These are phyloP conservation scores for Candida sp. DNA, from an alignment of 1,139 yeast genomes.

Conservation along the genomic window DNA sequence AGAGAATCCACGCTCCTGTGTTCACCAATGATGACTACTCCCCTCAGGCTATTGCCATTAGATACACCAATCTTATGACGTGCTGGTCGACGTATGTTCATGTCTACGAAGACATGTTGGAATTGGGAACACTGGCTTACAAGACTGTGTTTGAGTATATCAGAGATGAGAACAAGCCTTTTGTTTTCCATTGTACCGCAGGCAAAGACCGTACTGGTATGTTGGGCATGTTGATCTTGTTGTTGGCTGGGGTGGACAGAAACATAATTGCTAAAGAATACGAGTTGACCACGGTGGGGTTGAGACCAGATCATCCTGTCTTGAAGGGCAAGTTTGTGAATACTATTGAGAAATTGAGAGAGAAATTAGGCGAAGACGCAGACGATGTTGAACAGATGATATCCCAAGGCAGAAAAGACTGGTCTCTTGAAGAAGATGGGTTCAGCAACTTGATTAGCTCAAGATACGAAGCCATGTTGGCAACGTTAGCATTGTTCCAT, in stretches of 20 bases:
- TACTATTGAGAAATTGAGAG: constrained; percentile 31
- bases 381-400: constrained; percentile 39
- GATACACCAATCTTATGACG: constrained; percentile 60
- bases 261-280: constrained; percentile 55
- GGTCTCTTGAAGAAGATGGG: constrained; percentile 52
- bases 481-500: constrained; percentile 56
- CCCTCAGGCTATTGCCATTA: constrained; percentile 65
- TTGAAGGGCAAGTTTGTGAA: constrained; percentile 38
- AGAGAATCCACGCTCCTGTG: constrained; percentile 63
- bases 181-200: constrained; percentile 81
- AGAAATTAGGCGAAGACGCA: constrained; percentile 41
- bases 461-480: constrained; percentile 74
- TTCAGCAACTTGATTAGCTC: constrained; percentile 65
- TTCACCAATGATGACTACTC: constrained; percentile 60
- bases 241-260: constrained; percentile 67
- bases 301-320: constrained; percentile 50
- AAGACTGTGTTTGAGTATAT: constrained; percentile 54
- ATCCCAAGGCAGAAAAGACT: constrained; percentile 38
- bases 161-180: constrained; percentile 50
- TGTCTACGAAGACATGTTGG: constrained; percentile 66
- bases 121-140: constrained; percentile 50
- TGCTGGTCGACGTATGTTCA: constrained; percentile 68
- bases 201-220: constrained; percentile 91
- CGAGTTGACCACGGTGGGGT: constrained; percentile 73
- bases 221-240: constrained; percentile 66